Evolutionary conservation across 2,329 filamentous ascomycete genomes (phyloP), one percentile per base, ranked within the genome.

Genomic region (Cladosporium velox): DNA sequence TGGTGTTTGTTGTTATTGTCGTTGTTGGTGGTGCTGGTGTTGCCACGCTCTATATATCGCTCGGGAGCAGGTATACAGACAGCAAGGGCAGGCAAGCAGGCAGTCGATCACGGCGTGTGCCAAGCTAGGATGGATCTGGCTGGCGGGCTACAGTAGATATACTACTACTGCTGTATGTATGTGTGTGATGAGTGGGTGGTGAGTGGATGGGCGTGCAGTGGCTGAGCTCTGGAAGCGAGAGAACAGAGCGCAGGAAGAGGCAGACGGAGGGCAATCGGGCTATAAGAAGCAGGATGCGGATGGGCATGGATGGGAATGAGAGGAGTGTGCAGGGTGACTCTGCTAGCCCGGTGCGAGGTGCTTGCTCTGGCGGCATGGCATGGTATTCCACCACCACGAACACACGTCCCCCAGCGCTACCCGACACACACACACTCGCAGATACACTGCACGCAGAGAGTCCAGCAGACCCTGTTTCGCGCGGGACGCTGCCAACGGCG

Each of bases 391-490:
- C 18, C 41, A 47, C 41, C 35, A n/a, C 15, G 5, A 41, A 47
- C 41, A 47, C 51, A 44, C 47, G 59, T 62, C 59, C 61, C 41
- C 61, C 61, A 64, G 61, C 61, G 61, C 61, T 63, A 54, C 60
- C 60, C 60, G 60, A 63, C 32, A 54, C 51, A 52, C n/a, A 21
- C n/a, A 32, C 30, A 32, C 30, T 2, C 41, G 28, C 28, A 24
- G 28, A 30, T 30, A 41, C 18, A n/a, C 41, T 21, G 41, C 41
- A 47, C 18, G 38, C 38, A 44, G 38, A 55, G 51, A 55, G 61
- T 57, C 51, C 61, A 64, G 61, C 61, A 64, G 61, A 64, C 61
- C 61, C 61, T 64, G 61, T 64, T 64, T 64, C 61, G 61, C 47
- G 41, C 28, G 44, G 51, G 59, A 32, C 51, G 57, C 38, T 44